phyloP scores from a whole-genome alignment of 2,329 filamentous ascomycete species.

The Dothidotthia symphoricarpi region DNA sequence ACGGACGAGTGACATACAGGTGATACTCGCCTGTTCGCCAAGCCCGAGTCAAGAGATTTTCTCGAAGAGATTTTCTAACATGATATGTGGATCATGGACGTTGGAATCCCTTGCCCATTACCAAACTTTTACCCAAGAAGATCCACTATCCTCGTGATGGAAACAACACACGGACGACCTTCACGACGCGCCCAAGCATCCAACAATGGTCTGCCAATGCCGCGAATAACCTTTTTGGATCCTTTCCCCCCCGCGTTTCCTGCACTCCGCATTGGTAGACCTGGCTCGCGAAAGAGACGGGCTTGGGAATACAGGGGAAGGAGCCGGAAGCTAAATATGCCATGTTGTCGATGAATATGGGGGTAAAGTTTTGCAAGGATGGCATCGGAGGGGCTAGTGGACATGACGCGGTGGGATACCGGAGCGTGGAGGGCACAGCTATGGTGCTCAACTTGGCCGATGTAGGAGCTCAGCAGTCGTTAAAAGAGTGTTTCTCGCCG shows the following conservation, averaged over 20 bases:
- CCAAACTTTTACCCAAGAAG: conserved; percentile 30
- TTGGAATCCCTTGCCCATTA: conserved; percentile 18
- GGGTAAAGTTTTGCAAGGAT: conserved; percentile 22
- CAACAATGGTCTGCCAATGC: conserved; percentile 11
- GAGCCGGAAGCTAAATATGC: conserved; percentile 9
- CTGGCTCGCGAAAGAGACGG: conserved; percentile 7
- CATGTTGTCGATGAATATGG: conserved; percentile 7
- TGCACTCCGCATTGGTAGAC: conserved; percentile 23
- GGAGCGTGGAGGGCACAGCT: conserved; percentile 5
- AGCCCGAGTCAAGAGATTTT: conserved; percentile 24
- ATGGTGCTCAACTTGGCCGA: conserved; percentile 11
- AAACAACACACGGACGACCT: conserved; percentile 8
- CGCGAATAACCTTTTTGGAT: conserved; percentile 18
- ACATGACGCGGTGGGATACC: conserved; percentile 19
- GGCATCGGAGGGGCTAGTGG: conserved; percentile 23
- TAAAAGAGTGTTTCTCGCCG: conserved; percentile 19
- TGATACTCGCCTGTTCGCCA: background rate
- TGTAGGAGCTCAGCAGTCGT: conserved; percentile 24
- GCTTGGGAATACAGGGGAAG: conserved; percentile 2
- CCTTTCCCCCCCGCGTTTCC: conserved; percentile 22
- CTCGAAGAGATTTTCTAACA: conserved; percentile 31
- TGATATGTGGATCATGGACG: conserved; percentile 30
- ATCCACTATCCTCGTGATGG: conserved; percentile 26
- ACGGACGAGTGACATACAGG: too few relatives aligned
- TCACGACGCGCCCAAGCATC: conserved; percentile 7